Percentiles rank a stretch among this genome's conserved stretches.
phyloP scores from a whole-genome alignment of 495 filamentous ascomycete genomes.

The Neurospora pannonica region DNA sequence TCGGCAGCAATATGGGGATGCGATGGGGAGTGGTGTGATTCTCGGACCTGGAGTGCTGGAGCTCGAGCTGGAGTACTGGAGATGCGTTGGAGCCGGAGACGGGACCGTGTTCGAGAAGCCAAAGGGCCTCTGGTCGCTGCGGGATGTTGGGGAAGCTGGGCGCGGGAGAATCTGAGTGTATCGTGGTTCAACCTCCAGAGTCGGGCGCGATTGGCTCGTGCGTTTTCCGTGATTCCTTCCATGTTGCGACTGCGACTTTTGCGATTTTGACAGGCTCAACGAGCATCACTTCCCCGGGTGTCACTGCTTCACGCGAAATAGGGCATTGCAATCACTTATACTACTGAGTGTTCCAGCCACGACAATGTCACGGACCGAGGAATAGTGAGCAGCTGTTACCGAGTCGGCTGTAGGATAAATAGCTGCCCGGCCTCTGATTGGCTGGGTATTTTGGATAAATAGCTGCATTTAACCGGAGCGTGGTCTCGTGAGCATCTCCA shows the following conservation, averaged over 20 bases:
- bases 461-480: background rate
- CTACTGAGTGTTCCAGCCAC: background rate
- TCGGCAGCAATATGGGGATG: background rate
- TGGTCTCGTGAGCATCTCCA: background rate
- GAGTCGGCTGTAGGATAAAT: background rate
- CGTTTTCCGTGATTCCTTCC: background rate
- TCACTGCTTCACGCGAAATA: background rate
- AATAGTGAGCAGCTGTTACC: background rate
- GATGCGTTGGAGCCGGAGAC: background rate
- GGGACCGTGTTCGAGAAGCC: background rate
- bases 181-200: background rate
- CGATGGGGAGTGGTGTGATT: background rate
- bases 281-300: background rate
- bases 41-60: background rate
- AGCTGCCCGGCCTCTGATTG: background rate
- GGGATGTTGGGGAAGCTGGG: background rate
- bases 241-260: background rate
- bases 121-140: background rate
- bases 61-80: background rate
- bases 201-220: background rate
- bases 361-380: background rate
- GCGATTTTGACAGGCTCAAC: background rate
- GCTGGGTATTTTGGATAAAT: background rate
- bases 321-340: background rate
- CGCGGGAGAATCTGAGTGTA: background rate